phyloP scores from a whole-genome alignment of 441 rosid species.

The Gossypium davidsonii region DNA sequence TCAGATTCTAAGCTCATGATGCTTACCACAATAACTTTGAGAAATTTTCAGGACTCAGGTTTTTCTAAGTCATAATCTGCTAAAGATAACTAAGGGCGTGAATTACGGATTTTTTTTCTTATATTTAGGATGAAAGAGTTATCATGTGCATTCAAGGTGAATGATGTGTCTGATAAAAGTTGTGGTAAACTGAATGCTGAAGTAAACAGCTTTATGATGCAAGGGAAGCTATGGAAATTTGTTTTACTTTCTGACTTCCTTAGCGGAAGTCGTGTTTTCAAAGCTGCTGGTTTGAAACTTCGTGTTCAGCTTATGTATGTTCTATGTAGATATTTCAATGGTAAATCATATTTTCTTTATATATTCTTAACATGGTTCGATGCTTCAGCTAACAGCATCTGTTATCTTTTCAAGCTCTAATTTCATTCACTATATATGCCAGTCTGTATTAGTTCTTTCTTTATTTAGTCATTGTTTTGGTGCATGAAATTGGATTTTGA shows the following conservation, averaged over 20 bases:
- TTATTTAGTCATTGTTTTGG: background rate
- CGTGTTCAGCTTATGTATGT: background rate
- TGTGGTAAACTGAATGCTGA: background rate
- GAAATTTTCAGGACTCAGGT: no score
- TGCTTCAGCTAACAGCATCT: background rate
- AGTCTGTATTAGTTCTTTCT: background rate
- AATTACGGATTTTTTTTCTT: no score
- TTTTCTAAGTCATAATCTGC: no score
- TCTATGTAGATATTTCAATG: background rate
- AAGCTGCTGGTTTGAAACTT: background rate
- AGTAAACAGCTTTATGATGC: background rate
- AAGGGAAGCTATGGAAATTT: background rate
- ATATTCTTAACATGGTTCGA: background rate
- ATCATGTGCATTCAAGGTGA: no score
- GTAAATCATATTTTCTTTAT: background rate
- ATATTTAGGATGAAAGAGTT: no score
- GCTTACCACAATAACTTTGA: background rate
- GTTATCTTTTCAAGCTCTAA: background rate
- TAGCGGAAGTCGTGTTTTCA: background rate
- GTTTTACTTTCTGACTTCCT: background rate
- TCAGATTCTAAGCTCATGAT: background rate
- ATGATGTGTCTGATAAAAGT: no score
- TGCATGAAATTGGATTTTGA: background rate
- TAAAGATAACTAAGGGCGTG: no score
- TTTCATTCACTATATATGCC: background rate